Evolutionary conservation across 768 basidiomycete genomes (phyloP).

Genomic region (Mycena crocata): DNA sequence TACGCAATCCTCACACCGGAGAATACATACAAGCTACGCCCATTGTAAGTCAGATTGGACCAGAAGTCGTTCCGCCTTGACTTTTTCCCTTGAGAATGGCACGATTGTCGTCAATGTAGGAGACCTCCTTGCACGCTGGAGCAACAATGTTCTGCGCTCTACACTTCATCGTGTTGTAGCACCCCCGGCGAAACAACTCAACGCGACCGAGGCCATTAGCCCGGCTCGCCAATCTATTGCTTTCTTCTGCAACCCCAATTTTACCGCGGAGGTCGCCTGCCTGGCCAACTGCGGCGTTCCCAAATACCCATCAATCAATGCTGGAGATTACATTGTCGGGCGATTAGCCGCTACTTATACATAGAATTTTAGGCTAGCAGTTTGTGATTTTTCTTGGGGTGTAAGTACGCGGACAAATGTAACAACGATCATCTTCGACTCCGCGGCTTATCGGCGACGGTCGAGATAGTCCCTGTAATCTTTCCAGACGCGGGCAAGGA

Average conservation of each 20-base stretch:
- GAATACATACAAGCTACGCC: slow-evolving; percentile 79
- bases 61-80: background rate
- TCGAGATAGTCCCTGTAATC: slow-evolving; percentile 48
- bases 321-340: slow-evolving; percentile 83
- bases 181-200: slow-evolving; percentile 64
- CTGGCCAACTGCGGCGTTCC: slow-evolving; percentile 73
- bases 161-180: slow-evolving; percentile 88
- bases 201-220: slow-evolving; percentile 63
- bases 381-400: background rate
- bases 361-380: slow-evolving; percentile 33
- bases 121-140: slow-evolving; percentile 86
- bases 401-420: background rate
- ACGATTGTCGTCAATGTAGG: slow-evolving; percentile 89
- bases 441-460: background rate
- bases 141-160: slow-evolving; percentile 81
- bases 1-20: slow-evolving; percentile 82
- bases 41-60: slow-evolving; percentile 61
- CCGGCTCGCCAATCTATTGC: slow-evolving; percentile 83
- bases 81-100: slow-evolving; percentile 62
- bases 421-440: background rate
- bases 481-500: slow-evolving; percentile 49
- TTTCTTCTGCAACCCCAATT: slow-evolving; percentile 90
- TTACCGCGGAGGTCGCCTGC: slow-evolving; percentile 73
- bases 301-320: slow-evolving; percentile 78
- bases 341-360: slow-evolving; percentile 71